Conservation (phyloP, 2,329 filamentous ascomycete species). For the Fusarium concolor region DNA sequence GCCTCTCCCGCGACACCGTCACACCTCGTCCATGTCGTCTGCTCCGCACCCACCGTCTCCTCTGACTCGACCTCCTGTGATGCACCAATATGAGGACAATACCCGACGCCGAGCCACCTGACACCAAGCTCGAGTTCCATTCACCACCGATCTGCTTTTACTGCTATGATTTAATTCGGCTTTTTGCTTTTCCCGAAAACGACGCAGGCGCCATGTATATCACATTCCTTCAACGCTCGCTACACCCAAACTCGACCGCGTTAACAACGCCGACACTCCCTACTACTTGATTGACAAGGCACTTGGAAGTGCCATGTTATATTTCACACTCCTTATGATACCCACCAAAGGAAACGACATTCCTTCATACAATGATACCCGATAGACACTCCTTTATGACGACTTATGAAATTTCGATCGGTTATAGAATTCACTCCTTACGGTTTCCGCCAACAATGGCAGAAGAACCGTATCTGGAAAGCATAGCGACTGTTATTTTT, state of each 20-base stretch:
- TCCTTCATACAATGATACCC: slow-evolving; percentile 52
- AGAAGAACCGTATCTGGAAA: slow-evolving; percentile 59
- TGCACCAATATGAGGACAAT: slow-evolving; percentile 49
- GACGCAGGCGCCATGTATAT: slow-evolving; percentile 53
- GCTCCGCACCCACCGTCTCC: slow-evolving; percentile 52
- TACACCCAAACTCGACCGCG: slow-evolving; percentile 44
- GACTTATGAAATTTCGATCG: slow-evolving; percentile 52
- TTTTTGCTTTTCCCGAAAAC: slow-evolving; percentile 42
- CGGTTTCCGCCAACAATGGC: slow-evolving; percentile 51
- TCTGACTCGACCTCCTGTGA: slow-evolving; percentile 49
- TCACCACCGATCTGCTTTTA: slow-evolving; percentile 31
- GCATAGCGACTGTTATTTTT: slow-evolving; percentile 64
- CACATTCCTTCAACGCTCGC: slow-evolving; percentile 54
- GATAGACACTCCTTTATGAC: slow-evolving; percentile 53
- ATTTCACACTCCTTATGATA: slow-evolving; percentile 51
- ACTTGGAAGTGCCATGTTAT: slow-evolving; percentile 49
- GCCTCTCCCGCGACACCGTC: slow-evolving; percentile 55
- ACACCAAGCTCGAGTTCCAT: slow-evolving; percentile 37
- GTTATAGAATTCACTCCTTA: slow-evolving; percentile 61
- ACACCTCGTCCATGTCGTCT: slow-evolving; percentile 52
- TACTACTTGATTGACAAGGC: slow-evolving; percentile 31
- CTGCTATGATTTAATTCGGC: slow-evolving; percentile 31
- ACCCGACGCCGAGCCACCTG: slow-evolving; percentile 51
- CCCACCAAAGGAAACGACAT: slow-evolving; percentile 38
- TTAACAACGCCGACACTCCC: slow-evolving; percentile 51